Conservation (phyloP, 768 basidiomycete genomes). For the Lactarius akahatsu region DNA sequence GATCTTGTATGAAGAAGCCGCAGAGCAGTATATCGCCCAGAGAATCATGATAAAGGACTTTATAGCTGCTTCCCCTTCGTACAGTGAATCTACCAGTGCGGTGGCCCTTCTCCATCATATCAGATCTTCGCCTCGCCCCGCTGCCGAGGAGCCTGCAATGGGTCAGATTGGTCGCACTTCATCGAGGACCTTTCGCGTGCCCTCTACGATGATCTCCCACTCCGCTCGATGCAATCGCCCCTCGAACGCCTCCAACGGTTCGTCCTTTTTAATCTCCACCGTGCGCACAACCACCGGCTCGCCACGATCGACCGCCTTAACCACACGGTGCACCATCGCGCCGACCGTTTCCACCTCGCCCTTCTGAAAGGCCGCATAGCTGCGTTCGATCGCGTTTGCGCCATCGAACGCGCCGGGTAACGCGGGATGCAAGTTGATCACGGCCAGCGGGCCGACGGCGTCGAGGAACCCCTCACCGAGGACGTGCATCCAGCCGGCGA, state of each 20-base stretch:
- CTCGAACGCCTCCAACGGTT: conserved; percentile 71
- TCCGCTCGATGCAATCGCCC: conserved; percentile 77
- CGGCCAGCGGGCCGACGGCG: conserved; percentile 63
- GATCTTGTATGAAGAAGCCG: conserved; percentile 12
- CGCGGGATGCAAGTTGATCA: conserved; percentile 97
- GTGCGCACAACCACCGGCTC: conserved; percentile 81
- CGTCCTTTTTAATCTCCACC: conserved; percentile 69
- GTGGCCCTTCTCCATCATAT: conserved; percentile 11
- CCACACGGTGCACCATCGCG: conserved; percentile 91
- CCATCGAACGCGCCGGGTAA: conserved; percentile 97
- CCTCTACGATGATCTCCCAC: conserved; percentile 90
- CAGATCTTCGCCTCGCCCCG: conserved; percentile 12
- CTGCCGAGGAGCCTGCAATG: background rate
- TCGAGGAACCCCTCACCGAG: conserved; percentile 80
- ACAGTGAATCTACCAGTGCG: conserved; percentile 17
- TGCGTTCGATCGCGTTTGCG: conserved; percentile 84
- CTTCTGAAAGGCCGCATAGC: conserved; percentile 82
- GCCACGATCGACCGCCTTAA: conserved; percentile 91
- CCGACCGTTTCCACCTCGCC: conserved; percentile 80
- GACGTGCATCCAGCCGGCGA: conserved; percentile 99
- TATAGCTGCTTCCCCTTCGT: background rate
- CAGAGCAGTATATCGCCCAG: background rate
- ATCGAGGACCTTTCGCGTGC: conserved; percentile 67
- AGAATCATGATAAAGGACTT: conserved; percentile 5
- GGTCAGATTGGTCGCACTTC: conserved; percentile 36